Percentiles rank a stretch among this genome's conserved stretches.
Conservation (phyloP, 345 rosid species). For the Reutealis trisperma region DNA sequence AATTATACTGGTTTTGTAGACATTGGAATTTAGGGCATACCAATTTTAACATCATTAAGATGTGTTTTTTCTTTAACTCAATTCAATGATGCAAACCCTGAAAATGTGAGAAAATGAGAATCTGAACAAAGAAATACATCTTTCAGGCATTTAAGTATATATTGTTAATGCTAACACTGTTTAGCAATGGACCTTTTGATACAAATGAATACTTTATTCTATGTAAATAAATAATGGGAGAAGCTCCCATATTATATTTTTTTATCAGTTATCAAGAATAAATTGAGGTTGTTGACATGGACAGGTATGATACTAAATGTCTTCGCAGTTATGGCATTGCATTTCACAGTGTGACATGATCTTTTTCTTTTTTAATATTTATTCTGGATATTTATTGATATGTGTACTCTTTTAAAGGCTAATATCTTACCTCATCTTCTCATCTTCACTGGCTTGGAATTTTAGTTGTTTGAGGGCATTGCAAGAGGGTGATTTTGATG, state of each 20-base stretch:
- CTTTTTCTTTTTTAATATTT: too few species aligned
- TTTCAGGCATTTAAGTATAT: neutral
- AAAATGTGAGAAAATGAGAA: neutral
- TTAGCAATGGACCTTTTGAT: neutral
- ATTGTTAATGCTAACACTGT: neutral
- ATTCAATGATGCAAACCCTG: neutral
- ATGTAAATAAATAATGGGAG: neutral
- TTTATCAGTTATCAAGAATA: neutral
- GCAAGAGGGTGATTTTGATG: slow-evolving; percentile 77
- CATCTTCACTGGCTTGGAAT: slow-evolving; percentile 28
- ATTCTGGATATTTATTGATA: neutral
- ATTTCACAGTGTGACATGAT: neutral
- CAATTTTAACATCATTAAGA: neutral
- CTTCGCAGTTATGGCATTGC: neutral
- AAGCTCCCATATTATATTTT: neutral
- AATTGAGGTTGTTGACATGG: neutral
- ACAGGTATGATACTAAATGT: neutral
- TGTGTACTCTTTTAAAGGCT: neutral
- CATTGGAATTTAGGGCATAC: neutral
- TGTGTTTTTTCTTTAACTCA: neutral
- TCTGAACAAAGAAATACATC: neutral
- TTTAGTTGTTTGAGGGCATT: slow-evolving; percentile 83
- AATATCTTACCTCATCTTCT: slow-evolving; percentile 9
- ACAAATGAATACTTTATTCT: neutral
- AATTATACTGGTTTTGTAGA: neutral